Evolutionary conservation across 805 yeast genomes (phyloP), one percentile per base, ranked within the genome.

Genomic region (Metschnikowia kofuensis): DNA sequence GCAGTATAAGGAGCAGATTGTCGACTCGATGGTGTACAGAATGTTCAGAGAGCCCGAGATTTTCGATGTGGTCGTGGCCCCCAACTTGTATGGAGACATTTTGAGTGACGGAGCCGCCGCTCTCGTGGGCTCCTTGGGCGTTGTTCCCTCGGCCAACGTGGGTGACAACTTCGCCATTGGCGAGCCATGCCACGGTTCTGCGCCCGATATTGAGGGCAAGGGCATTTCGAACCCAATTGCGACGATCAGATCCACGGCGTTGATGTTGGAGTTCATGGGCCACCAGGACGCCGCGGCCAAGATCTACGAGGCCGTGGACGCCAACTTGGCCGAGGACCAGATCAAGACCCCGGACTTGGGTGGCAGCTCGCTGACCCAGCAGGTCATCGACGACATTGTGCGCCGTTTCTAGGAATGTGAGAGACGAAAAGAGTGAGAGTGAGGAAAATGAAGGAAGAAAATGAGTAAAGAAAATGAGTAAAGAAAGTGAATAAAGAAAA

Each of bases 171-270:
- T 94, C 66, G 97, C 95, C 55, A 89, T 94, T 66, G 99, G 99
- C 68, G 99, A 94, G 75, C 99, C 99, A 66, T 91, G 97, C 67
- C 99, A 94, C 74, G 99, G 99, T 53, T 88, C 96, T 48, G 99
- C 99, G 47, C 99, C 99, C 49, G 99, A 94, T 69, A 94, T 94
- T 58, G 96, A 91, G 67, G 99, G 99, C 61, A 84, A 80, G 70
- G 94, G 94, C 62, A 88, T 89, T 61, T 81, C 97, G 45, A 92
- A 92, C 80, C 99, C 99, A 57, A 84, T 94, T 63, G 99, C 99
- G 49, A 94, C 99, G 44, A 92, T 94, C 67, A 85, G 99, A 75
- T 94, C 99, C 30, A 85, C 97, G 50, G 99, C 98, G 49, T 78
- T 94, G 67, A 85, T 94, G 96, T 82, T 94, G 70, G 98, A 94